Evolutionary conservation across 352 stramenopile species (phyloP), one percentile per base, ranked within the genome.

Genomic region (Phytophthora kernoviae): DNA sequence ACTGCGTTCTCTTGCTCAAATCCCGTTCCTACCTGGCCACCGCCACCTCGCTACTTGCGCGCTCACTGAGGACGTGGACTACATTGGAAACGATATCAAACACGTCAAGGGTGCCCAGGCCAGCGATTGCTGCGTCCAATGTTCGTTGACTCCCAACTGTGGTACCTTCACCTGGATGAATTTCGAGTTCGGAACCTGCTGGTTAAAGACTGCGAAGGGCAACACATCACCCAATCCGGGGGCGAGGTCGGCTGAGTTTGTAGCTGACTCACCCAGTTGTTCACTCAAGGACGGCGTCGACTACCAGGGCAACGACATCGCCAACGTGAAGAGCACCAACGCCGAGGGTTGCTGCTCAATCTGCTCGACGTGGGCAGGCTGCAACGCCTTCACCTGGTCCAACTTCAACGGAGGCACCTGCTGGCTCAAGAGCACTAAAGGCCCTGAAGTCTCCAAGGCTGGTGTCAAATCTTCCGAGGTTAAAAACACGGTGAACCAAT

Each of bases 51-150:
- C 55, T 8, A 47, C 60, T 17, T 72, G 63, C 52, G 34, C 58
- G n/a, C 70, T 67, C 14, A 65, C 68, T 5, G 5, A 58, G 1
- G 70, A 62, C 27, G 56, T 79, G 34, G 77, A 85, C 56, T 87
- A 80, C 42, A 62, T 77, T 6, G 75, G 67, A 46, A 79, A 71
- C 49, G 72, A 84, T 50, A 65, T 87, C 22, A 62, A 68, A n/a
- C 39, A 32, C 39, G 57, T 58, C 10, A 44, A 24, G 21, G 54
- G 45, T 18, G 33, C 53, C 2, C 41, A 59, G 5, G 53, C 59
- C 3, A 55, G 49, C 14, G 61, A 64, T 26, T 78, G 65, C 54
- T 81, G 65, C 54, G 47, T 41, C 5, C 33, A 65, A 6, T 80
- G 71, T 54, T 58, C 54, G 24, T 40, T 62, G 22, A 64, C 55